A percentile compares a stretch with the other conserved stretches of the same genome.
Conservation (phyloP, 495 filamentous ascomycete species). For the Penicillium odoratum region DNA sequence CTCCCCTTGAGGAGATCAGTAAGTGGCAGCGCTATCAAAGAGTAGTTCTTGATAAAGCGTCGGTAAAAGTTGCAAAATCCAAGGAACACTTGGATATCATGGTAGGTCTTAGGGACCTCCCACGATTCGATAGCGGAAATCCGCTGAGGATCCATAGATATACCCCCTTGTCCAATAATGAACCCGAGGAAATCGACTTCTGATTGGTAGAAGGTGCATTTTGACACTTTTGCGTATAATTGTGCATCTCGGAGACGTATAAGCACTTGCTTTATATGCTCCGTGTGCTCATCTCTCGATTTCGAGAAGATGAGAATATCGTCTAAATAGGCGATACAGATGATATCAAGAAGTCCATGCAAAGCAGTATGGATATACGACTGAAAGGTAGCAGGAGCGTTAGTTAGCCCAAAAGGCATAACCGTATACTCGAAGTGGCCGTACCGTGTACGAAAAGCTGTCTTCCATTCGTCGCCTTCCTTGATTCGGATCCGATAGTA, state of each 20-base stretch:
- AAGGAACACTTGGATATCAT: not conserved
- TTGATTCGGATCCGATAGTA: not conserved
- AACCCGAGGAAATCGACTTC: not conserved
- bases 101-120: not conserved
- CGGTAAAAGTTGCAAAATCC: constrained; percentile 1
- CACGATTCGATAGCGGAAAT: not conserved
- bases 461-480: not conserved
- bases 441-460: not conserved
- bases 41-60: not conserved
- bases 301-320: not conserved
- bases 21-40: not conserved
- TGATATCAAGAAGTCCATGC: not conserved
- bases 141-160: not conserved
- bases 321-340: not conserved
- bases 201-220: not conserved
- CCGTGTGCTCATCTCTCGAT: not conserved
- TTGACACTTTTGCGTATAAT: not conserved
- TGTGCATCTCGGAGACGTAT: not conserved
- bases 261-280: not conserved
- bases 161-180: not conserved
- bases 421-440: constrained; percentile 1
- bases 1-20: not conserved
- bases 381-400: no score
- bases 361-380: not conserved
- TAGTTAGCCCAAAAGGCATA: constrained; percentile 1